These are phyloP conservation scores for Avena insularis DNA, from an alignment of 176 grass and related monocot genomes.

Conservation along the genomic window DNA sequence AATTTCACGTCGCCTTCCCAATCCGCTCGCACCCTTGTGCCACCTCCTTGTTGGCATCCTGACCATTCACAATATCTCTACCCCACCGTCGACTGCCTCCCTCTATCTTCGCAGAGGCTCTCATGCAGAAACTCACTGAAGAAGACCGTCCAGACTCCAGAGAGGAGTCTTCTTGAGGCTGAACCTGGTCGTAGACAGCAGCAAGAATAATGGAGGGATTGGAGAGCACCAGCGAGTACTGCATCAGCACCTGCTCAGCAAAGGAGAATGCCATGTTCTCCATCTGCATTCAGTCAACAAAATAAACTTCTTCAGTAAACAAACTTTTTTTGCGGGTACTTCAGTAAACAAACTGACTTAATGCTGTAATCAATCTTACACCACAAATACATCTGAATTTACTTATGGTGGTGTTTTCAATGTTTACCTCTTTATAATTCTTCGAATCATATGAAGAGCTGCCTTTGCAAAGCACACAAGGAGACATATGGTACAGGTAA, in stretches of 20 bases:
- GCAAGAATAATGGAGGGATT: conserved; percentile 70
- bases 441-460: conserved; percentile 14
- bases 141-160: conserved; percentile 51
- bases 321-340: no score
- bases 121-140: no score
- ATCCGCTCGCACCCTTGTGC: no score
- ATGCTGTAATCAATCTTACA: background rate
- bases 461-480: background rate
- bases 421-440: conserved; percentile 65
- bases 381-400: background rate
- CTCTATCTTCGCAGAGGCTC: no score
- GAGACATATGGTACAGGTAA: no score
- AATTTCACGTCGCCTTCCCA: no score
- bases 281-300: conserved; percentile 56
- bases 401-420: background rate
- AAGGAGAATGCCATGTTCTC: conserved; percentile 88
- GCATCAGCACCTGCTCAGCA: conserved; percentile 76
- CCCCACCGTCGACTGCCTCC: no score
- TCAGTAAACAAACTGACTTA: no score
- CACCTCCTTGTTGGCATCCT: no score
- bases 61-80: no score
- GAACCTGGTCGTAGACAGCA: conserved; percentile 63
- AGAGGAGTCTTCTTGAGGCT: conserved; percentile 68
- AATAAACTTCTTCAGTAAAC: background rate
- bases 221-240: conserved; percentile 60